These are phyloP conservation scores for Metschnikowia proteae DNA, from an alignment of 805 yeast species.

Conservation along the genomic window DNA sequence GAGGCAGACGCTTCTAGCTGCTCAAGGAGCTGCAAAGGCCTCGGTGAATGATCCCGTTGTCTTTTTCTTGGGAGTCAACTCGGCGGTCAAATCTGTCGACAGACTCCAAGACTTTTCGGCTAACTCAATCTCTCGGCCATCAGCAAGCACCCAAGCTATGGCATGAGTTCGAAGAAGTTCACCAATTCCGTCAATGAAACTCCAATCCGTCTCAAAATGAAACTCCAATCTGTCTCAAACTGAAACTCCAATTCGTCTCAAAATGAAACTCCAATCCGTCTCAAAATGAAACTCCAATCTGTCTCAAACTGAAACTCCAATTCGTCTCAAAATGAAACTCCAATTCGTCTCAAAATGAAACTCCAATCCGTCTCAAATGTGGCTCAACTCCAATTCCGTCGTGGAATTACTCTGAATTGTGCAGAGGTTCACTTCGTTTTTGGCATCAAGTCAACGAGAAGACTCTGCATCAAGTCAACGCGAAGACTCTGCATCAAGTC, in stretches of 20 bases:
- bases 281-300: constrained; percentile 4
- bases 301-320: constrained; percentile 15
- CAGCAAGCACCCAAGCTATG: constrained; percentile 2
- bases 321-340: no score
- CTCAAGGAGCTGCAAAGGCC: constrained; percentile 2
- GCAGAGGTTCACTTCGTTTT: constrained; percentile 9
- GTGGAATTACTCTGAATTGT: constrained; percentile 21
- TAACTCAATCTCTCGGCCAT: not conserved
- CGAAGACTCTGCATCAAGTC: constrained; percentile 8
- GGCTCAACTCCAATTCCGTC: constrained; percentile 25
- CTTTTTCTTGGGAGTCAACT: constrained; percentile 7
- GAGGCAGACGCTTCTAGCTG: constrained; percentile 5
- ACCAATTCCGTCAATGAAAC: constrained; percentile 10
- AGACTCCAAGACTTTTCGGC: not conserved
- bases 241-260: not conserved
- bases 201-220: constrained; percentile 7
- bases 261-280: no score
- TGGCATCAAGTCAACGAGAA: constrained; percentile 11
- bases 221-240: no score
- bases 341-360: constrained; percentile 8
- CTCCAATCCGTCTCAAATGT: constrained; percentile 14
- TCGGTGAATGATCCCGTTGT: constrained; percentile 1
- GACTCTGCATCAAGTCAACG: constrained; percentile 10
- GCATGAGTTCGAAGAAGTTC: constrained; percentile 10
- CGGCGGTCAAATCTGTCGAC: constrained; percentile 6